A percentile compares a stretch with the other conserved stretches of the same genome.
Evolutionary conservation across 768 basidiomycete species (phyloP).

Genomic region (Phylloporus rhodoxanthus): DNA sequence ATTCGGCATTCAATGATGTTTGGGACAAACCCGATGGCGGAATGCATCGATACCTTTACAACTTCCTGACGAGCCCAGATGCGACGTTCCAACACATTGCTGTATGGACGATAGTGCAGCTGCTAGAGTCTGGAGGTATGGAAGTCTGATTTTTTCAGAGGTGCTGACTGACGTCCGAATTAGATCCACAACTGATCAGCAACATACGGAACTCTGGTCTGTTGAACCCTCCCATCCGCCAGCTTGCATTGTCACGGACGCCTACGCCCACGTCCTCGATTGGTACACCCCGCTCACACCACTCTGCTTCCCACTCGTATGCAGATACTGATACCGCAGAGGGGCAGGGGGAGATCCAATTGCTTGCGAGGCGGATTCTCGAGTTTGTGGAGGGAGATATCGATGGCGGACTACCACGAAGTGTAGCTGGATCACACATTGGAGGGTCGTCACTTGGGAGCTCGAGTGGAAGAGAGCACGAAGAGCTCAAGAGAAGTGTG

Average conservation of each 20-base stretch:
- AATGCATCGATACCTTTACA: constrained; percentile 89
- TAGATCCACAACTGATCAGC: constrained; percentile 83
- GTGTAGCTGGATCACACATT: constrained; percentile 58
- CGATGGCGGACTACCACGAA: constrained; percentile 55
- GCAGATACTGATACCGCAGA: constrained; percentile 82
- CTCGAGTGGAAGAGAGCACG: constrained; percentile 57
- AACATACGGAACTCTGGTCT: constrained; percentile 83
- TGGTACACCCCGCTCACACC: constrained; percentile 69
- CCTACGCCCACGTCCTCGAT: constrained; percentile 66
- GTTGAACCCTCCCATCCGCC: constrained; percentile 81
- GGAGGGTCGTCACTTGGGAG: constrained; percentile 66
- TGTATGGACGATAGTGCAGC: constrained; percentile 98
- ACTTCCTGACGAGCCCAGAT: constrained; percentile 89
- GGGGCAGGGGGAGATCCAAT: constrained; percentile 87
- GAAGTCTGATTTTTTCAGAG: neutral
- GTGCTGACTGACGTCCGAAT: neutral
- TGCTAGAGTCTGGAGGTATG: constrained; percentile 90
- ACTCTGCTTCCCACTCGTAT: constrained; percentile 63
- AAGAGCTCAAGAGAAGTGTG: constrained; percentile 76
- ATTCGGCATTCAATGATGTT: constrained; percentile 94
- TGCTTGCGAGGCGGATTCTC: constrained; percentile 77
- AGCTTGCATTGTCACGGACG: constrained; percentile 67
- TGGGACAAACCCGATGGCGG: constrained; percentile 99
- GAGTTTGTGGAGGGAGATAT: constrained; percentile 78
- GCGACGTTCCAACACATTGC: constrained; percentile 99